These are phyloP conservation scores for Cucurbita maxima DNA, from an alignment of 306 rosid species.

Conservation along the genomic window DNA sequence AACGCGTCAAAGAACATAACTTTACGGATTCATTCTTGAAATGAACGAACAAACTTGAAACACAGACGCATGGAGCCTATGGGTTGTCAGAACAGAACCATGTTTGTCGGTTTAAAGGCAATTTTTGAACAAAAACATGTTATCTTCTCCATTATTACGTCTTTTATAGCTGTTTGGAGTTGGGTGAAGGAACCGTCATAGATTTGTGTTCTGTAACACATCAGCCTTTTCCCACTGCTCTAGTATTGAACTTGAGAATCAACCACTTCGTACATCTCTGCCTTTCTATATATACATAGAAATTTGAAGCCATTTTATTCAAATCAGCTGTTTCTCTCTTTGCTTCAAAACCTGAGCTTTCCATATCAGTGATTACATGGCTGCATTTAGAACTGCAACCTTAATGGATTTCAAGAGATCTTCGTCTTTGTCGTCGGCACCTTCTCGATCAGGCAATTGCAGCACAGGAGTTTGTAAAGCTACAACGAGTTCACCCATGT, in stretches of 20 bases:
- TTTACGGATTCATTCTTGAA: background rate
- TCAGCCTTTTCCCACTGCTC: slow-evolving; percentile 1
- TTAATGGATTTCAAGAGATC: background rate
- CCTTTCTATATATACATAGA: background rate
- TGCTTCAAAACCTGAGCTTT: background rate
- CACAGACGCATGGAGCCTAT: background rate
- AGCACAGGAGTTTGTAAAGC: background rate
- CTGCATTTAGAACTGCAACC: background rate
- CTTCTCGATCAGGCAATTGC: background rate
- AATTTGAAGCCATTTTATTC: background rate
- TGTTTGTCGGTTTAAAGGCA: background rate
- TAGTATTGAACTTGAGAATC: background rate
- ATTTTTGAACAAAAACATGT: background rate
- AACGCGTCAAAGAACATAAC: background rate
- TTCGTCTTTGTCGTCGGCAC: background rate
- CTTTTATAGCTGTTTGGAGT: background rate
- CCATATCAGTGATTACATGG: background rate
- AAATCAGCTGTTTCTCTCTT: background rate
- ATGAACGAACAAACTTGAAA: background rate
- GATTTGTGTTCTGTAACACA: background rate
- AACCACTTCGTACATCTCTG: background rate
- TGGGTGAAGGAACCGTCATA: background rate
- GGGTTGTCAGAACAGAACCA: background rate
- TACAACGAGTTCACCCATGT: background rate
- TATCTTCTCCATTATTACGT: background rate